phyloP scores from a whole-genome alignment of 2,329 filamentous ascomycete genomes.

The Xylariaceae sp. region DNA sequence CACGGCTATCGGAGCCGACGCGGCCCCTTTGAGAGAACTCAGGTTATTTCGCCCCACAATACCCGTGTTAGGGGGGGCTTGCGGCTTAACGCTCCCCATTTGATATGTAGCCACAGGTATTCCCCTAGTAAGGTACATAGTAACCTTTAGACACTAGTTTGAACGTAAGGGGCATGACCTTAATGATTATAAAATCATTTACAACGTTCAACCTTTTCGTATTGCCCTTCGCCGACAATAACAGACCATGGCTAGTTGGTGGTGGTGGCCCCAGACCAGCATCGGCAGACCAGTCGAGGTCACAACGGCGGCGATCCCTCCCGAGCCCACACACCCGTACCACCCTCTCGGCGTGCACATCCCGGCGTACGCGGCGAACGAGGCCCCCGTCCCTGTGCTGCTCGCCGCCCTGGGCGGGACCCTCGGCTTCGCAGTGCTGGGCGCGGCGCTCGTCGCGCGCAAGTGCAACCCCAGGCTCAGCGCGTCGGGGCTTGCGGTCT shows the following conservation, averaged over 20 bases:
- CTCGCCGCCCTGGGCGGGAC: slow-evolving; percentile 47
- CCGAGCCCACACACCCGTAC: slow-evolving; percentile 53
- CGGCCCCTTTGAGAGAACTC: neutral
- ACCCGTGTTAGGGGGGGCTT: too few species aligned
- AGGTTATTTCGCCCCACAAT: neutral
- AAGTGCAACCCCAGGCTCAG: slow-evolving; percentile 42
- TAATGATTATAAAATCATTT: too few species aligned
- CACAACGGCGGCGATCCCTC: slow-evolving; percentile 10
- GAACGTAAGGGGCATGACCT: neutral
- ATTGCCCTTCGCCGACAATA: neutral
- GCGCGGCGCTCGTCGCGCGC: slow-evolving; percentile 40
- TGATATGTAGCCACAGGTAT: too few species aligned
- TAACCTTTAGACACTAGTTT: too few species aligned
- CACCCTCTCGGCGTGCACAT: slow-evolving; percentile 52
- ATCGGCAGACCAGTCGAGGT: neutral
- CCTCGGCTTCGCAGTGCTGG: slow-evolving; percentile 44
- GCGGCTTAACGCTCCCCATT: too few species aligned
- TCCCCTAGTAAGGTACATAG: too few species aligned
- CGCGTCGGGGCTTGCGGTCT: slow-evolving; percentile 49
- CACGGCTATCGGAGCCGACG: slow-evolving; percentile 20
- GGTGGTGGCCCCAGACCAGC: slow-evolving; percentile 6
- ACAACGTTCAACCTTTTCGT: too few species aligned
- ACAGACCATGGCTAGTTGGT: slow-evolving; percentile 17
- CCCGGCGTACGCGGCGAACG: slow-evolving; percentile 54
- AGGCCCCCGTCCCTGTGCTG: slow-evolving; percentile 46